Evolutionary conservation across 2,329 filamentous ascomycete genomes (phyloP), one percentile per base, ranked within the genome.

Genomic region (Clonostachys sp.): DNA sequence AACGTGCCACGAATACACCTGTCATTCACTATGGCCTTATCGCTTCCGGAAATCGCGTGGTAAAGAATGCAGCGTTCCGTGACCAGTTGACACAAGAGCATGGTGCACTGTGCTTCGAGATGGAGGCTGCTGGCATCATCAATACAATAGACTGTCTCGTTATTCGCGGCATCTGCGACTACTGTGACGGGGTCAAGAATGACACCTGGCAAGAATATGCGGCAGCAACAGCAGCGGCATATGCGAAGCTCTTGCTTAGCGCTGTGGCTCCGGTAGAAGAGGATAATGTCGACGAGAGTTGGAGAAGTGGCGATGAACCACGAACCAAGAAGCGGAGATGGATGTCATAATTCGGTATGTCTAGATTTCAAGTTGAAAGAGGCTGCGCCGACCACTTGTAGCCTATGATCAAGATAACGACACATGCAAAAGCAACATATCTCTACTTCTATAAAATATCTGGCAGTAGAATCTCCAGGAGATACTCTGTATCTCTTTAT

Each of bases 81-180:
- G 41, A 42, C 41, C 13, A 20, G 13, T 14, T 16, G 3, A 20
- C 41, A 8, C n/a, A 13, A n/a, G 16, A 18, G 13, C 42, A 44
- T 3, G 34, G 33, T 10, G 17, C 18, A 8, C 16, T 42, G 5
- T 42, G 41, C 41, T 42, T 42, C 12, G 41, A 42, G 14, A 42
- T 42, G 41, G 41, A 42, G 41, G 36, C 36, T 18, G 36, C 36
- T 6, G 36, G 36, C 5, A 18, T 39, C 3, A n/a, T 18, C 36
- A 18, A 39, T 18, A 50, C 55, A 0, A 45, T 70, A 6, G 24
- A 30, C 3, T 30, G 24, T 10, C 45, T 68, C 3, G 53, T 67
- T 6, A 60, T 69, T 46, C 64, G 64, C 39, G 62, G 64, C 6
- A 60, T 64, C 7, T 62, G 58, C 46, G 61, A 68, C 50, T 69